Percentiles rank a stretch among this genome's conserved stretches.
Conservation (phyloP, 805 yeast species). For the Zygosaccharomyces lentus region DNA sequence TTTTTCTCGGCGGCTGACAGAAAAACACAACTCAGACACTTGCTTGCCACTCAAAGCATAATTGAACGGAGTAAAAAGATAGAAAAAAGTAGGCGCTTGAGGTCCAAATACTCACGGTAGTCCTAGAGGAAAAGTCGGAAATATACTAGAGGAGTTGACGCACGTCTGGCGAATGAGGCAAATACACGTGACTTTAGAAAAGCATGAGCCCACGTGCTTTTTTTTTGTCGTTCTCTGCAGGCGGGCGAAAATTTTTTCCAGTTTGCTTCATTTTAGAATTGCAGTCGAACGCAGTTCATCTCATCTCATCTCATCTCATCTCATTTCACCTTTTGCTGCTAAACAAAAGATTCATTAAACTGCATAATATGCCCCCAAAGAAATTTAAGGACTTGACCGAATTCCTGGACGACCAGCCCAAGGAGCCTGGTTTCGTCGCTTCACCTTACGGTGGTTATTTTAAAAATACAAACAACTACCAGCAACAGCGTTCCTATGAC, state of each 20-base stretch:
- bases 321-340: background rate
- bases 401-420: constrained; percentile 29
- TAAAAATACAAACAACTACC: constrained; percentile 23
- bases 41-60: background rate
- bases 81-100: no score
- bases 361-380: constrained; percentile 32
- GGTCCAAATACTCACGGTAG: background rate
- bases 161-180: background rate
- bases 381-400: constrained; percentile 30
- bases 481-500: constrained; percentile 25
- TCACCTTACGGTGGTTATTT: constrained; percentile 36
- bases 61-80: background rate
- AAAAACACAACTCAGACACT: background rate
- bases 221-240: background rate
- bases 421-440: constrained; percentile 28
- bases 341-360: background rate
- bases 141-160: no score
- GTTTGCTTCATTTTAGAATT: background rate
- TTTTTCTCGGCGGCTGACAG: constrained; percentile 2
- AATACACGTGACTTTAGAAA: background rate
- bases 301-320: constrained; percentile 4
- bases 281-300: constrained; percentile 1
- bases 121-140: background rate
- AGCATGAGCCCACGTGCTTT: background rate
- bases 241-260: background rate